Evolutionary conservation across 495 filamentous ascomycete genomes (phyloP), one percentile per base, ranked within the genome.

Genomic region (Xylaria castorea): DNA sequence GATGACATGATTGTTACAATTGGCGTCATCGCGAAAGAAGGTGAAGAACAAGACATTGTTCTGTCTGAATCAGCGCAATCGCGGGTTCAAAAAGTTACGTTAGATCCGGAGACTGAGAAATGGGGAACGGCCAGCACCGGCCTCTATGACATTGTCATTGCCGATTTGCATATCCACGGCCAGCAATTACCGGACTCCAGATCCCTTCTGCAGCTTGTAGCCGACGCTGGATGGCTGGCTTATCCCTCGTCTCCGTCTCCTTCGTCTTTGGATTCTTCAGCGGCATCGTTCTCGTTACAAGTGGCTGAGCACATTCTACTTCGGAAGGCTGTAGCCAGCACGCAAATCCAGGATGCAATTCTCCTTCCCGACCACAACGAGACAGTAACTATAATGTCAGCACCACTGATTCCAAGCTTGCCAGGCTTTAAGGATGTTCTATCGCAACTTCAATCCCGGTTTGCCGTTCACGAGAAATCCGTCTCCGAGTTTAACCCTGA

Each of bases 171-270:
- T 62, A 11, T 27, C 38, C 5, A 55, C 18, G 44, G 32, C 58
- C 61, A 70, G 18, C 36, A 9, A 25, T 4, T 12, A 44, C 38
- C 55, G 51, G 5, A 36, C 18, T 11, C 63, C 16, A 61, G 66
- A 6, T 30, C 51, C 22, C 20, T 73, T 46, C 44, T 69, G 20
- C 32, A 14, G 16, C 62, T 75, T 36, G 62, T 73, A 9, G 42
- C 25, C 22, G 66, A 70, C n/a, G 62, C 50, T 36, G 74, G 74
- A 11, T 75, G 74, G 74, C 55, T 75, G 1, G 51, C 70, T 14
- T 69, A 55, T n/a, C 42, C 42, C 42, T 75, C 66, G 8, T 22
- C 70, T 30, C 11, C 6, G 16, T 53, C 22, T 1, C 14, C 48
- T 60, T 66, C 51, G 16, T 57, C 70, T 18, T 16, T 53, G 18